phyloP scores from a whole-genome alignment of 73 alveolate species.

The Paramecium biaurelia region DNA sequence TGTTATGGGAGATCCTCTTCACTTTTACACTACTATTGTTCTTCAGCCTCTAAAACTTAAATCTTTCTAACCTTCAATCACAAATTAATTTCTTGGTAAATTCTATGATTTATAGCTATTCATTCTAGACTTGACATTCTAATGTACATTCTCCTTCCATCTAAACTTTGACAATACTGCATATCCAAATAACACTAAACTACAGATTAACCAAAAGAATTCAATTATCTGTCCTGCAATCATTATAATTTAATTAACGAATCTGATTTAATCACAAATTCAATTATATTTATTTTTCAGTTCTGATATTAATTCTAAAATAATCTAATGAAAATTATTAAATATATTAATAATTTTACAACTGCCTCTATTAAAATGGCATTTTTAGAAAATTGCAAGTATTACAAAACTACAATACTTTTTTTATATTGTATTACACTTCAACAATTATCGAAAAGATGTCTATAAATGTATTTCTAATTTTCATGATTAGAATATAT shows the following conservation, averaged over 20 bases:
- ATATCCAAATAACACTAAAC: constrained; percentile 5
- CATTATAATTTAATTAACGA: background rate
- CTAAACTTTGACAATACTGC: background rate
- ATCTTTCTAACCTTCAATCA: constrained; percentile 4
- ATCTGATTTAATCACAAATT: background rate
- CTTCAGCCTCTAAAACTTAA: constrained; percentile 7
- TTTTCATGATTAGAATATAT: too few relatives aligned
- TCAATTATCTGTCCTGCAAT: background rate
- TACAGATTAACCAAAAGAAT: background rate
- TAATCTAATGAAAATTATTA: too few relatives aligned
- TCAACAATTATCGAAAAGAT: too few relatives aligned
- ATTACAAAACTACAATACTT: too few relatives aligned
- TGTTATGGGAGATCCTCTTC: constrained; percentile 25
- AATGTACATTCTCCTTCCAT: constrained; percentile 25
- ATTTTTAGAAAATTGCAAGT: too few relatives aligned
- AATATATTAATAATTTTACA: too few relatives aligned
- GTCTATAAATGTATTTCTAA: too few relatives aligned
- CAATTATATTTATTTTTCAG: background rate
- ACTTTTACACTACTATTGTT: constrained; percentile 2
- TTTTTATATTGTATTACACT: too few relatives aligned
- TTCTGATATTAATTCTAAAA: too few relatives aligned
- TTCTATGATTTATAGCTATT: background rate
- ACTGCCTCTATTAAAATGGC: too few relatives aligned
- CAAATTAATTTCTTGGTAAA: constrained; percentile 49
- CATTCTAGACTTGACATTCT: background rate